These are phyloP conservation scores for Carex parvula DNA, from an alignment of 176 grass and related monocot genomes.

Conservation along the genomic window DNA sequence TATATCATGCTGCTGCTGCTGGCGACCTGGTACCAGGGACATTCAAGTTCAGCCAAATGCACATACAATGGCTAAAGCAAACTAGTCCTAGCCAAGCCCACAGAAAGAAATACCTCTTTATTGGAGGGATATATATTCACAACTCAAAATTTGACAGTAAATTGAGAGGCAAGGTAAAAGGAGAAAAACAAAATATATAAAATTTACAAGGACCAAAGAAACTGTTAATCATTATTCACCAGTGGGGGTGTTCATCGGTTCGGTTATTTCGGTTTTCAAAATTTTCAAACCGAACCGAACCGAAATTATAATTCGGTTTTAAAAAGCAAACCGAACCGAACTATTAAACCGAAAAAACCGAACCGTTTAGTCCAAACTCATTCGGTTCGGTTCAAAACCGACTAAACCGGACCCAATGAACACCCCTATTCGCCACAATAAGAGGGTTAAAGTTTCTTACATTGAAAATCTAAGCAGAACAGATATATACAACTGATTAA, in stretches of 20 bases:
- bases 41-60: not conserved
- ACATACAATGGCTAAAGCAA: constrained; percentile 6
- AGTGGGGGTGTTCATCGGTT: no score
- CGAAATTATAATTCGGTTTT: no score
- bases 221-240: not conserved
- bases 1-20: no score
- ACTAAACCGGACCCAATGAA: no score
- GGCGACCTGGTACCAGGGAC: no score
- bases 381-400: no score
- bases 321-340: no score
- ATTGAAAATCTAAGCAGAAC: not conserved
- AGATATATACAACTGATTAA: not conserved
- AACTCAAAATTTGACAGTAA: not conserved
- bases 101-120: no score
- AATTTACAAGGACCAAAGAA: not conserved
- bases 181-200: not conserved
- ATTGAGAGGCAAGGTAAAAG: not conserved
- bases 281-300: no score
- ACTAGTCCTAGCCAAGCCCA: not conserved
- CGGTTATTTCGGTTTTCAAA: no score
- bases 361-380: no score
- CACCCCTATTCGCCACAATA: not conserved
- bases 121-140: not conserved
- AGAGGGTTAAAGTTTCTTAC: not conserved
- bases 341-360: no score